A percentile compares a stretch with the other conserved stretches of the same genome.
Evolutionary conservation across 345 rosid species (phyloP).

Genomic region (Salix koriyanagi): DNA sequence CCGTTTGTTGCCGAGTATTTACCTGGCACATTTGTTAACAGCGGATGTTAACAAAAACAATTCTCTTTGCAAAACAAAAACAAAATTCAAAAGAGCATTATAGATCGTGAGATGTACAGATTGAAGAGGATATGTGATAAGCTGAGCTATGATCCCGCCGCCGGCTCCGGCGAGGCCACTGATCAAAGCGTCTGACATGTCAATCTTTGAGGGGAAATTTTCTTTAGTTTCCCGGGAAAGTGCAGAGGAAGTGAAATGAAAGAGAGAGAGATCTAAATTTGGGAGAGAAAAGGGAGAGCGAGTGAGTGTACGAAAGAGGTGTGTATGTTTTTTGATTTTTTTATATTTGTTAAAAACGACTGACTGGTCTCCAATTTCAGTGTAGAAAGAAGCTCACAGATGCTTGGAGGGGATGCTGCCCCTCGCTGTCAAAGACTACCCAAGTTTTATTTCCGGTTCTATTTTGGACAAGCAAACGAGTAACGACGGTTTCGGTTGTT

Average conservation of each 20-base stretch:
- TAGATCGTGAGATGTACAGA: conserved; percentile 37
- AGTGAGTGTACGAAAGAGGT: neutral
- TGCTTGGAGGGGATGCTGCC: neutral
- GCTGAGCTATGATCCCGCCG: conserved; percentile 96
- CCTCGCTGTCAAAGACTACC: neutral
- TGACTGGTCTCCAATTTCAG: neutral
- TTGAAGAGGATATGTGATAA: conserved; percentile 91
- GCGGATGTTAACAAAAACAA: neutral
- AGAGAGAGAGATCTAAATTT: neutral
- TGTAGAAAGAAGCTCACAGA: neutral
- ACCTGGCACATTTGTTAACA: conserved; percentile 40
- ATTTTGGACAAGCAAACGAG: conserved; percentile 10
- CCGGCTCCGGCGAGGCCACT: conserved; percentile 95
- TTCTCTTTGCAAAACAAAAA: neutral
- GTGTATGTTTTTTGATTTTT: too few species aligned
- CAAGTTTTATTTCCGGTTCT: neutral
- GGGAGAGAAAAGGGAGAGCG: neutral
- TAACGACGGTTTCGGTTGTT: neutral
- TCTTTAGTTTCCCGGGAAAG: conserved; percentile 2
- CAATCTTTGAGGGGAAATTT: neutral
- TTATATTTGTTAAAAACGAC: neutral
- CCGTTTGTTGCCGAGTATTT: conserved; percentile 94
- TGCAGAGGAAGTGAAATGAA: neutral
- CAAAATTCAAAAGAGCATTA: neutral
- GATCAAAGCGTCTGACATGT: conserved; percentile 94